Evolutionary conservation across 495 filamentous ascomycete species (phyloP), one percentile per base, ranked within the genome.

Genomic region (Aspergillus diversus): DNA sequence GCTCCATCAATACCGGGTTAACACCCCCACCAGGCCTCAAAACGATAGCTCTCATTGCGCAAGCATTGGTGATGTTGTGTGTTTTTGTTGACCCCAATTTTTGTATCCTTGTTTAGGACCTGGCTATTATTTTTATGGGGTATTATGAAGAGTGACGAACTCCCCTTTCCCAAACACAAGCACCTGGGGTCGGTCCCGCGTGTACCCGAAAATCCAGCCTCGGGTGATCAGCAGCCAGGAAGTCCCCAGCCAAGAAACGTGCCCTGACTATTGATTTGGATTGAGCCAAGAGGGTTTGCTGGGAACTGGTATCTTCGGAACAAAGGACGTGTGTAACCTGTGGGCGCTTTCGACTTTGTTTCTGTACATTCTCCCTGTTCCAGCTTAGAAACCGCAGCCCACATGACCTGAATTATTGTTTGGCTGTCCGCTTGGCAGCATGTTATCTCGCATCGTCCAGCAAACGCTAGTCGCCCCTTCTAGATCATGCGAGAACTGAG

Each of bases 171-270:
- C 47, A 50, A 50, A 64, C 65, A 67, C 69, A 74, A 73, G 65
- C 61, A 63, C 46, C 61, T 60, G 64, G n/a, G 51, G 60, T 70
- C 71, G 68, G 71, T 58, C 66, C 21, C 21, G 21, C 21, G 21
- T 71, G 58, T 69, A 60, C 68, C 73, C 70, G 70, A 64, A 67
- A 65, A 60, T 43, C 66, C 67, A 73, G 68, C 71, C 71, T 75
- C 74, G 73, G 76, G 72, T 70, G 74, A 77, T 78, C 76, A 72
- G 67, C 74, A 65, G 66, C 73, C 66, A 76, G 71, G 73, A 69
- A 71, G 66, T 64, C 60, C 21, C 47, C 59, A 67, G 66, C 69
- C 67, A 66, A 68, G 69, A 63, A 63, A 69, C 66, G 57, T 65
- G 63, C 63, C 59, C 46, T 60, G 63, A 66, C 57, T 70, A 70